These are phyloP conservation scores for Aspergillus ochraceus DNA, from an alignment of 2,329 filamentous ascomycete genomes.

Conservation along the genomic window DNA sequence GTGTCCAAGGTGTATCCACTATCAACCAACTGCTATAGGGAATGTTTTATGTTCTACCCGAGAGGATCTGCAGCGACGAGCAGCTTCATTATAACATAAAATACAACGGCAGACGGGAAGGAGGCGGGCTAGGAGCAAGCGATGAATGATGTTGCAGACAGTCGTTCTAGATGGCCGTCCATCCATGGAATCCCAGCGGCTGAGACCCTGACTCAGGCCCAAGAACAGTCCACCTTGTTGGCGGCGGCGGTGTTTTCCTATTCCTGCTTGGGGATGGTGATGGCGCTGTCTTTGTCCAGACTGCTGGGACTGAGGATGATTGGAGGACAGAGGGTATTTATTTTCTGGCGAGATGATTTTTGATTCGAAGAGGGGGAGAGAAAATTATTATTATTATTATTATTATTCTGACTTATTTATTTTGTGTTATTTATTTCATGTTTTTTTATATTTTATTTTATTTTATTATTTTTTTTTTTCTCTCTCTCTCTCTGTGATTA, in stretches of 20 bases:
- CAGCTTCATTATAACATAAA: background rate
- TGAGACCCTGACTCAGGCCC: slow-evolving; percentile 21
- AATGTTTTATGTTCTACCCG: background rate
- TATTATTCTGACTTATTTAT: slow-evolving; percentile 1
- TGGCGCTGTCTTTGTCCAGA: slow-evolving; percentile 20
- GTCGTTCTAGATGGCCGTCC: slow-evolving; percentile 16
- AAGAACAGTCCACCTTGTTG: background rate
- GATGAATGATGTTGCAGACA: slow-evolving; percentile 18
- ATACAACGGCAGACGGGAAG: background rate
- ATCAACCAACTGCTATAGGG: background rate
- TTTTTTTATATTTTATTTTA: background rate
- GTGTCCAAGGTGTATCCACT: too few species aligned
- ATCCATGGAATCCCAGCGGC: slow-evolving; percentile 17
- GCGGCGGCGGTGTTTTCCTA: slow-evolving; percentile 11
- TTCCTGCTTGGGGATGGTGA: slow-evolving; percentile 6
- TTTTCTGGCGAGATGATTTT: background rate
- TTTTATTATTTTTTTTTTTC: slow-evolving; percentile 9
- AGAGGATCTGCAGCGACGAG: background rate
- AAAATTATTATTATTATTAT: too few species aligned
- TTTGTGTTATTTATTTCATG: too few species aligned
- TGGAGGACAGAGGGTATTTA: slow-evolving; percentile 5
- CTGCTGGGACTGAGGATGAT: slow-evolving; percentile 12
- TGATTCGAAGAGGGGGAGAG: slow-evolving; percentile 15
- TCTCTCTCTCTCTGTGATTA: slow-evolving; percentile 1
- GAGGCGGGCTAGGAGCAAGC: background rate